Evolutionary conservation across 2,329 filamentous ascomycete genomes (phyloP).

Genomic region (Diaporthe ilicicola): DNA sequence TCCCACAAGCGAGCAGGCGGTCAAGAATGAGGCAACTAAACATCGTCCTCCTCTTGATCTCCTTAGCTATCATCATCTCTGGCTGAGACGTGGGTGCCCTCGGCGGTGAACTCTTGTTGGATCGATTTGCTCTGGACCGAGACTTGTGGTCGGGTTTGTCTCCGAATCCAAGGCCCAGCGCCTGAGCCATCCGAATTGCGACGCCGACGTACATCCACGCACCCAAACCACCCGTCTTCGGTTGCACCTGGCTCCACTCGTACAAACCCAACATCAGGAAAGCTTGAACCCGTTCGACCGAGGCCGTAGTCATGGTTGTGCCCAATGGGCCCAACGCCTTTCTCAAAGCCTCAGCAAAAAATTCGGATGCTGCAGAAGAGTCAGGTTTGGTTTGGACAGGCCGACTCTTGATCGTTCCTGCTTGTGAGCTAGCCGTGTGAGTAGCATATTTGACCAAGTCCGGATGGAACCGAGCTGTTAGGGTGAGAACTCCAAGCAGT

Average conservation of each 20-base stretch:
- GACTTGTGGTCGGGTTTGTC: slow-evolving; percentile 47
- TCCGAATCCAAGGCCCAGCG: slow-evolving; percentile 67
- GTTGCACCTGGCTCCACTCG: slow-evolving; percentile 72
- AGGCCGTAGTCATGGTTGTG: slow-evolving; percentile 58
- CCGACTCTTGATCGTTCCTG: slow-evolving; percentile 45
- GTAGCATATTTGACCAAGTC: slow-evolving; percentile 65
- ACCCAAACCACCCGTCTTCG: slow-evolving; percentile 58
- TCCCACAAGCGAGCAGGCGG: slow-evolving; percentile 72
- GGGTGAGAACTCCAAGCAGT: slow-evolving; percentile 71
- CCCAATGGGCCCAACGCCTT: slow-evolving; percentile 58
- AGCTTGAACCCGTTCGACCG: slow-evolving; percentile 71
- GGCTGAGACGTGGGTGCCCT: slow-evolving; percentile 34
- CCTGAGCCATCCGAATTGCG: slow-evolving; percentile 70
- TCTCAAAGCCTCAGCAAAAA: slow-evolving; percentile 68
- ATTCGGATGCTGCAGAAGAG: slow-evolving; percentile 67
- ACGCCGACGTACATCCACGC: slow-evolving; percentile 74
- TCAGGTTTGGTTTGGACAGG: slow-evolving; percentile 50
- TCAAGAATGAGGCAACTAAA: slow-evolving; percentile 80
- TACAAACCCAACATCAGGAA: slow-evolving; percentile 76
- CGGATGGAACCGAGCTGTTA: slow-evolving; percentile 74
- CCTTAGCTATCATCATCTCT: slow-evolving; percentile 63
- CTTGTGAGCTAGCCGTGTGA: slow-evolving; percentile 47
- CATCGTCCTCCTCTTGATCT: slow-evolving; percentile 74
- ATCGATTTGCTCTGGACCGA: slow-evolving; percentile 25
- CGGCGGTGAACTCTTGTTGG: slow-evolving; percentile 1